phyloP scores from a whole-genome alignment of 1,284 basidiomycete genomes.

The Taiwanofungus camphoratus region DNA sequence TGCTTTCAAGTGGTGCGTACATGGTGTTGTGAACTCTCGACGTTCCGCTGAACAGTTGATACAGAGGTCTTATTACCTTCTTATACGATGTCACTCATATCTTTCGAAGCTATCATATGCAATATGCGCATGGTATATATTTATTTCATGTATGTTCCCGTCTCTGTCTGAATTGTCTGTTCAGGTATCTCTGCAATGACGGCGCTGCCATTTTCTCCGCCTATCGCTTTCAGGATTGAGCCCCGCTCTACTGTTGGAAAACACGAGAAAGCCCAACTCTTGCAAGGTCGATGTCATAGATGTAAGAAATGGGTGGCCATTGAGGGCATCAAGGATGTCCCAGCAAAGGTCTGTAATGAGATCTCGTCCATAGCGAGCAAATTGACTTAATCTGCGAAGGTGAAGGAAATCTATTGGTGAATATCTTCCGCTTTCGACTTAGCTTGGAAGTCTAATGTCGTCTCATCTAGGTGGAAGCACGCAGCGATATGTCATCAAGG shows the following conservation, averaged over 20 bases:
- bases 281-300: constrained; percentile 71
- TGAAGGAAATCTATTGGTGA: constrained; percentile 70
- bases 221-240: constrained; percentile 51
- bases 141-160: background rate
- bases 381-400: constrained; percentile 34
- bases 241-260: constrained; percentile 43
- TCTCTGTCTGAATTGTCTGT: constrained; percentile 4
- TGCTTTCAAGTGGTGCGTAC: constrained; percentile 67
- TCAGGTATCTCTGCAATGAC: constrained; percentile 57
- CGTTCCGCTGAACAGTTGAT: too few species aligned
- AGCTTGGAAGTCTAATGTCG: background rate
- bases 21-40: too few species aligned
- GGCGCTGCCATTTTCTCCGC: constrained; percentile 70
- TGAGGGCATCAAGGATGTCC: constrained; percentile 66
- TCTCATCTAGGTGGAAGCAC: constrained; percentile 69
- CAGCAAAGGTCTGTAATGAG: constrained; percentile 48
- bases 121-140: constrained; percentile 64
- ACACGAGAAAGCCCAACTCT: constrained; percentile 51
- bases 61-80: too few species aligned
- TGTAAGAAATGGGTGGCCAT: constrained; percentile 67
- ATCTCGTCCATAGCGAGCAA: constrained; percentile 1
- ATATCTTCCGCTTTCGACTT: constrained; percentile 16
- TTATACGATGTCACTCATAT: too few species aligned
- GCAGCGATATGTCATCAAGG: constrained; percentile 65
- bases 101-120: constrained; percentile 64